Conservation (phyloP, 306 rosid genomes). For the Biancaea sappan region DNA sequence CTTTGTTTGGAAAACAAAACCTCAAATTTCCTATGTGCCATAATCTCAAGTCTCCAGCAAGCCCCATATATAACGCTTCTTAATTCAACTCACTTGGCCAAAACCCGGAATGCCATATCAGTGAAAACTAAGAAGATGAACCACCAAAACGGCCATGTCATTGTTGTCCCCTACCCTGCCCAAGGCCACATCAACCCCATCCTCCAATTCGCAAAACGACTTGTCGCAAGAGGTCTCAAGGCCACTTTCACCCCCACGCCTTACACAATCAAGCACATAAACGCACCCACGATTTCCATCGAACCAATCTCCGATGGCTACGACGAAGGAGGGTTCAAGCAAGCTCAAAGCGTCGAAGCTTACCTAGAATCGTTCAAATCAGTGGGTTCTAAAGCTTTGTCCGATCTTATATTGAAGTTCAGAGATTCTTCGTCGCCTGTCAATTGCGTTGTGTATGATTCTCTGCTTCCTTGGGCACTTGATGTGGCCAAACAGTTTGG, state of each 20-base stretch:
- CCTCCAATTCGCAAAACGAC: slow-evolving; percentile 51
- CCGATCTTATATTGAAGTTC: slow-evolving; percentile 34
- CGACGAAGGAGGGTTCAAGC: slow-evolving; percentile 42
- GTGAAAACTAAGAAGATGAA: slow-evolving; percentile 9
- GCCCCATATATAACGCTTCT: background rate
- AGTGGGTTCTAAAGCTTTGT: slow-evolving; percentile 40
- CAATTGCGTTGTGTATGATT: slow-evolving; percentile 45
- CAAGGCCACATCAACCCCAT: slow-evolving; percentile 57
- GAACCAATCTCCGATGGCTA: slow-evolving; percentile 50
- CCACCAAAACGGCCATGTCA: slow-evolving; percentile 33
- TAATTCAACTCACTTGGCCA: too few species aligned
- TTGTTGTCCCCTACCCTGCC: slow-evolving; percentile 44
- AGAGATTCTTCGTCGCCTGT: slow-evolving; percentile 32
- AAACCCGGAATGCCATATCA: background rate
- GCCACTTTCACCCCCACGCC: slow-evolving; percentile 44
- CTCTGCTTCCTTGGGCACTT: slow-evolving; percentile 48
- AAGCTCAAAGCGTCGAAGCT: slow-evolving; percentile 33
- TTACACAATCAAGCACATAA: slow-evolving; percentile 41
- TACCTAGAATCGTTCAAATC: slow-evolving; percentile 39
- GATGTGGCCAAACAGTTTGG: slow-evolving; percentile 42
- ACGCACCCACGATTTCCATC: slow-evolving; percentile 8
- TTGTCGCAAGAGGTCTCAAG: slow-evolving; percentile 41
- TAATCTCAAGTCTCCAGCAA: background rate
- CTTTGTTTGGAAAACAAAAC: background rate
- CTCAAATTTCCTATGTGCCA: background rate